Evolutionary conservation across 2,329 filamentous ascomycete genomes (phyloP), one percentile per base, ranked within the genome.

Genomic region (Aureobasidium melanogenum): DNA sequence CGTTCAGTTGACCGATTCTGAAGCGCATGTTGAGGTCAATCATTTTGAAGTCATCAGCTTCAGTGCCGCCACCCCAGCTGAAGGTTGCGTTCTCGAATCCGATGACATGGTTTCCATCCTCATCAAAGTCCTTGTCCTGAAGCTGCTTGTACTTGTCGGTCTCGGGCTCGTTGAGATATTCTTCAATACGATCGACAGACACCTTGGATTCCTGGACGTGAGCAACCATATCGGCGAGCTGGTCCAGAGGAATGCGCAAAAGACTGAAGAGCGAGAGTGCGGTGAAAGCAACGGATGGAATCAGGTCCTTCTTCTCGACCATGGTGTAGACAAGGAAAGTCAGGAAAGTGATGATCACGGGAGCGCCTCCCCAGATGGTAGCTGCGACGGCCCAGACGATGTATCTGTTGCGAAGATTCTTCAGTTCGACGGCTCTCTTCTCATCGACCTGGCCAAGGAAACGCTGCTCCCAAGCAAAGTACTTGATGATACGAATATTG

Each of bases 401-500:
- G 75, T 96, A 99, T 63, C 93, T 85, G 41, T 83, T 84, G 62
- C 91, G 87, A 60, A 99, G 75, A 34, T 90, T 85, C 67, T 83
- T 85, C 56, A 99, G 80, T 73, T 99, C 94, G 3, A 79, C 79
- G 46, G 81, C 80, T 64, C 94, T 86, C 77, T 96, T 97, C 72
- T 97, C 93, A 63, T 95, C 88, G 36, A 99, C 91, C 60, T 90
- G 85, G 24, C 84, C 83, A 62, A 89, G 84, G 72, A 97, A 99
- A 2, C 93, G 88, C 68, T 91, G 86, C 73, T 99, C 94, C 94
- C 94, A 99, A 0, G 94, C 93, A 72, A 99, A 99, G 74, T 94
- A 99, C 72, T 99, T 99, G 83, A 99, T 97, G 72, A 99, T 97
- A 56, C 94, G 86, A 66, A 99, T 97, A 69, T 97, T 99, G 71